These are phyloP conservation scores for Eimeria mitis DNA, from an alignment of 169 alveolate species.

Conservation along the genomic window DNA sequence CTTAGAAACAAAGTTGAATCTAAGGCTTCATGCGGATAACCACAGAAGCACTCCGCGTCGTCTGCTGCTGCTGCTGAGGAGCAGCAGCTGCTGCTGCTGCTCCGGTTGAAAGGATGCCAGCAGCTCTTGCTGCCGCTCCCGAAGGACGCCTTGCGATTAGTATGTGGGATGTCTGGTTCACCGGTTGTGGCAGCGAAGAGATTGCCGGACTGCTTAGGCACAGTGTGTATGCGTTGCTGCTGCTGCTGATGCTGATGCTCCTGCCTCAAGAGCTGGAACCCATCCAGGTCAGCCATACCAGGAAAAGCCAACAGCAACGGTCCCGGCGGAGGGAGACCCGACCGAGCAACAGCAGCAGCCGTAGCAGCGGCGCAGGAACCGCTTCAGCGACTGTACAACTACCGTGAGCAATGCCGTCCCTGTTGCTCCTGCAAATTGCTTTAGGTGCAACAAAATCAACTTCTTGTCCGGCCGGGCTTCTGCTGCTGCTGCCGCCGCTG, in stretches of 20 bases:
- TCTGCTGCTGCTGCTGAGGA: constrained; percentile 50
- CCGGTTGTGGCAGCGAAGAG: neutral
- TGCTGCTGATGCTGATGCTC: constrained; percentile 50
- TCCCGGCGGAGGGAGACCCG: constrained; percentile 21
- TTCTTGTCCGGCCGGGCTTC: neutral
- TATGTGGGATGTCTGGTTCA: neutral
- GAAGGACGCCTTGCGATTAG: neutral
- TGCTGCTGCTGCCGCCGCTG: constrained; percentile 79
- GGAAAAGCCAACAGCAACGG: constrained; percentile 25
- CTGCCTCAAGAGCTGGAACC: neutral
- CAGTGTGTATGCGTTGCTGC: constrained; percentile 8
- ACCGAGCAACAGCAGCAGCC: constrained; percentile 34
- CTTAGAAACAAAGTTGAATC: neutral
- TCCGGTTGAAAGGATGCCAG: constrained; percentile 33
- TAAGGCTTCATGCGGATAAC: constrained; percentile 54
- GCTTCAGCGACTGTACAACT: constrained; percentile 44
- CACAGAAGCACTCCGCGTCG: constrained; percentile 48
- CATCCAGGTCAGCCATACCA: neutral
- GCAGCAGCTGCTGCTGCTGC: constrained; percentile 74
- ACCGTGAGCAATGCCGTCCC: neutral
- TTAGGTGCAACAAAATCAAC: constrained; percentile 1
- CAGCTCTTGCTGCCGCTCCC: constrained; percentile 63
- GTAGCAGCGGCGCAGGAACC: constrained; percentile 7
- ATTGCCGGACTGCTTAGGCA: neutral
- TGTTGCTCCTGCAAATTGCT: constrained; percentile 10